Conservation (phyloP, 345 rosid genomes). For the Melaleuca alternifolia region DNA sequence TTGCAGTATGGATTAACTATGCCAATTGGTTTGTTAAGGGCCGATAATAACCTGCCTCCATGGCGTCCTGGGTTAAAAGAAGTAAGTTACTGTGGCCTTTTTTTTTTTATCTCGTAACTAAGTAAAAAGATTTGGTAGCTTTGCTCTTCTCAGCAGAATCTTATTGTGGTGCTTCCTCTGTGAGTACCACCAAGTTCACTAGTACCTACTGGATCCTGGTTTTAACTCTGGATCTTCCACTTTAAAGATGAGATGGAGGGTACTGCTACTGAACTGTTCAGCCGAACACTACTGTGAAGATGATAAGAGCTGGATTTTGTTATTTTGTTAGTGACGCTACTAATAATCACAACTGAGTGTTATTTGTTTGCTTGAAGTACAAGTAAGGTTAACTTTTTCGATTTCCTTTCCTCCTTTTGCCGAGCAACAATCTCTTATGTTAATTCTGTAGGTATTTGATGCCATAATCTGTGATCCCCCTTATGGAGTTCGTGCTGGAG, state of each 20-base stretch:
- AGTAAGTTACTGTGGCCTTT: conserved; percentile 25
- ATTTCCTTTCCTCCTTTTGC: not conserved
- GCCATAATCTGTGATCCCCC: conserved; percentile 93
- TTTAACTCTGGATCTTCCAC: not conserved
- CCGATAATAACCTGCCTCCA: conserved; percentile 94
- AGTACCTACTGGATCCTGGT: not conserved
- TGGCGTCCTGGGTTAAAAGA: conserved; percentile 85
- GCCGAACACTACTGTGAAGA: not conserved
- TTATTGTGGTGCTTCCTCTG: not conserved
- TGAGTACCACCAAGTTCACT: not conserved
- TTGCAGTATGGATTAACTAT: conserved; percentile 81
- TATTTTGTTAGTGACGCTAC: not conserved
- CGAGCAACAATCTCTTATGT: not conserved
- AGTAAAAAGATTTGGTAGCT: not conserved
- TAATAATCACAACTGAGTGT: not conserved
- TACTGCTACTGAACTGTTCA: not conserved
- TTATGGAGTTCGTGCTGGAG: conserved; percentile 96
- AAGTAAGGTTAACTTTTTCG: not conserved
- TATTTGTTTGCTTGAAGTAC: not conserved
- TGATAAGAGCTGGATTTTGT: not conserved
- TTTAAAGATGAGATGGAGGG: not conserved
- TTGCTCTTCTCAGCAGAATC: not conserved
- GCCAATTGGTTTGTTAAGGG: conserved; percentile 77
- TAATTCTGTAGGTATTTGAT: conserved; percentile 54
- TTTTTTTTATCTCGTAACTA: not conserved